phyloP scores from a whole-genome alignment of 176 grass and related monocot genomes.

The Raddia guianensis region DNA sequence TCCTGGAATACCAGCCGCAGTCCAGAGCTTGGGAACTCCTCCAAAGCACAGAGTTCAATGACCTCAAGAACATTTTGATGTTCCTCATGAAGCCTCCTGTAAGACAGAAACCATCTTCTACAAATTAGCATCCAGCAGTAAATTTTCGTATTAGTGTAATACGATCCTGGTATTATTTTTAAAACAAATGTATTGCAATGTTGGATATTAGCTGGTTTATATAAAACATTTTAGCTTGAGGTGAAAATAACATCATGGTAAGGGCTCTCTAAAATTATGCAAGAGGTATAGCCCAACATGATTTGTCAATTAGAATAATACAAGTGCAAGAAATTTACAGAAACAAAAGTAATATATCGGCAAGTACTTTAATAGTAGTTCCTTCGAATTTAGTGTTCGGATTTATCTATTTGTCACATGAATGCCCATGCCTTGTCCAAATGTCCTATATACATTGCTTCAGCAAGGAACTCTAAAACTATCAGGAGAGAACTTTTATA shows the following conservation, averaged over 20 bases:
- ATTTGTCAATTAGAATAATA: slow-evolving; percentile 1
- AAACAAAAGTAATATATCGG: slow-evolving; percentile 1
- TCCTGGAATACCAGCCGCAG: slow-evolving; percentile 82
- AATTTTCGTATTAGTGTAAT: not conserved
- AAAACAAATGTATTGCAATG: not conserved
- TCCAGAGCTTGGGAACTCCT: slow-evolving; percentile 75
- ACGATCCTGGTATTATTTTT: not conserved
- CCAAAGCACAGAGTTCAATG: slow-evolving; percentile 57
- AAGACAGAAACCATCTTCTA: slow-evolving; percentile 28
- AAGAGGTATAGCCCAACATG: not conserved
- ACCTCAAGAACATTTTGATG: slow-evolving; percentile 72
- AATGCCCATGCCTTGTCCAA: not conserved
- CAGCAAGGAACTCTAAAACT: not conserved
- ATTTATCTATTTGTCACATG: not conserved
- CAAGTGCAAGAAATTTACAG: not conserved
- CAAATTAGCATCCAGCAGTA: slow-evolving; percentile 5
- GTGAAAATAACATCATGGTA: not conserved
- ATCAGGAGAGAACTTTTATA: slow-evolving; percentile 5
- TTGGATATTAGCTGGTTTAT: not conserved
- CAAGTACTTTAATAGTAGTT: not conserved
- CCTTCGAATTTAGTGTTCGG: not conserved
- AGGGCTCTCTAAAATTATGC: slow-evolving; percentile 2
- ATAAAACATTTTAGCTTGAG: not conserved
- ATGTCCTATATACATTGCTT: not conserved
- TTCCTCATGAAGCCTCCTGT: slow-evolving; percentile 90